Conservation (phyloP, 441 rosid species). For the Kokia cookei region DNA sequence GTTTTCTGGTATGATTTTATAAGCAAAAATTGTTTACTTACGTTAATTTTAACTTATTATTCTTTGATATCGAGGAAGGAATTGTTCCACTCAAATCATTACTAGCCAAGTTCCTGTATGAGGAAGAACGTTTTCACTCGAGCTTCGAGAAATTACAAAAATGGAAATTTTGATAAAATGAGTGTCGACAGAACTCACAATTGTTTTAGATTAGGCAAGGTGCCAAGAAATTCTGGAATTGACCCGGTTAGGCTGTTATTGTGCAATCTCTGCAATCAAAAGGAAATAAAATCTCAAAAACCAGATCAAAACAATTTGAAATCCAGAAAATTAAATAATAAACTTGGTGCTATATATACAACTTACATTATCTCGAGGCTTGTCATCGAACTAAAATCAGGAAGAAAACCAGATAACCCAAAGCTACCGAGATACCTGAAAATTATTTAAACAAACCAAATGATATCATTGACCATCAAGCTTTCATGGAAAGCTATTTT, state of each 20-base stretch:
- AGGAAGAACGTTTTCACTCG: not conserved
- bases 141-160: not conserved
- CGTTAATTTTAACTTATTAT: slow-evolving; percentile 12
- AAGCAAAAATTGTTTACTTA: not conserved
- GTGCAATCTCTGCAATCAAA: slow-evolving; percentile 17
- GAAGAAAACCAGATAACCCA: slow-evolving; percentile 25
- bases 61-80: slow-evolving; percentile 18
- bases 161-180: not conserved
- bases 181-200: slow-evolving; percentile 13
- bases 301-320: not conserved
- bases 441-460: not conserved
- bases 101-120: slow-evolving; percentile 19
- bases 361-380: slow-evolving; percentile 32
- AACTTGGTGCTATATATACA: not conserved
- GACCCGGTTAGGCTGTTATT: slow-evolving; percentile 16
- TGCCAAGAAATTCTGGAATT: slow-evolving; percentile 20
- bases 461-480: not conserved
- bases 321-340: not conserved
- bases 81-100: slow-evolving; percentile 15
- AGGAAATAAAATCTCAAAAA: not conserved
- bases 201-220: slow-evolving; percentile 16
- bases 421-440: slow-evolving; percentile 31
- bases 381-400: slow-evolving; percentile 38
- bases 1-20: not conserved
- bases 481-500: not conserved